Evolutionary conservation across 129 eudicot species (phyloP), one percentile per base, ranked within the genome.

Genomic region (Artemisia tridentata): DNA sequence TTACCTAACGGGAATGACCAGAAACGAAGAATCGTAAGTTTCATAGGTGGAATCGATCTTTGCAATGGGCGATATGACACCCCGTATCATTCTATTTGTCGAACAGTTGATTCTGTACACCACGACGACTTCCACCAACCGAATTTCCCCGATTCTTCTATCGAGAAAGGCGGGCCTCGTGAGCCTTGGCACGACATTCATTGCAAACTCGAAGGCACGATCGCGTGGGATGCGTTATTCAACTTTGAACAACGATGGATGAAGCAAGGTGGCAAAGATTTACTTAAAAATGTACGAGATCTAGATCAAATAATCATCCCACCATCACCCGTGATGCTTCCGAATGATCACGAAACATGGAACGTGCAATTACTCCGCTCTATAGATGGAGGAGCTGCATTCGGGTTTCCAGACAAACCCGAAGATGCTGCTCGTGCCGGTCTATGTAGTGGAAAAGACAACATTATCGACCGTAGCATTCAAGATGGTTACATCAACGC

Each of bases 131-230:
- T 88, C 73, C 93, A 91, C 66, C 97, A 91, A 73, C 93, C 92
- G 0, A 91, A 91, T 52, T 86, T 84, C 64, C 46, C 47, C 0
- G 88, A 87, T 7, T 52, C 91, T 0, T 75, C 96, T 0, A 67
- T 91, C 15, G 29, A 76, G 25, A 86, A 88, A 86, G 97, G 97
- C 17, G 97, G 96, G 2, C 97, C 97, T 0, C 79, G 96, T 46
- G 96, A 91, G 71, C 97, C 97, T 1, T 91, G 97, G 97, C 97
- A 91, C 29, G 97, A 91, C 17, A 84, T 91, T 29, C 97, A 91
- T 23, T 85, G 85, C 71, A 72, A 73, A 23, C 76, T 91, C 60
- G 97, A 88, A 69, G 97, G 97, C 6, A 86, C 86, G 0, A 86
- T 76, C 31, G 96, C 93, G 13, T 91, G 97, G 97, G 97, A 91